phyloP scores from a whole-genome alignment of 2,329 filamentous ascomycete species.

The Aspergillus fructus region DNA sequence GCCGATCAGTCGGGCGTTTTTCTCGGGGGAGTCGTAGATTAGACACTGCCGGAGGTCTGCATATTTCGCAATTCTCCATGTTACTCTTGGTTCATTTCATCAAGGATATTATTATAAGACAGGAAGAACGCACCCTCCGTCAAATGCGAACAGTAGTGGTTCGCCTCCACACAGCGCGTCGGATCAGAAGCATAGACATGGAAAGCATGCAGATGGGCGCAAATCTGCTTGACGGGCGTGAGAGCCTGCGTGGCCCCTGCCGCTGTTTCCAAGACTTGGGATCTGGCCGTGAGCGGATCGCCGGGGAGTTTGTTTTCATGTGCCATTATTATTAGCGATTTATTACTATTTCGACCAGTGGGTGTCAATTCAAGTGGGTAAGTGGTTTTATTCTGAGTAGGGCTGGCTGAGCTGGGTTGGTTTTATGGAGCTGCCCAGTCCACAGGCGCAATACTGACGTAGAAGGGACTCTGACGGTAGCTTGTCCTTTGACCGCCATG shows the following conservation, averaged over 20 bases:
- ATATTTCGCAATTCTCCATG: not conserved
- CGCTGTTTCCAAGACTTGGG: constrained; percentile 38
- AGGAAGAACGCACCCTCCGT: constrained; percentile 51
- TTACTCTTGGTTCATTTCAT: not conserved
- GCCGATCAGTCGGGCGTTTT: constrained; percentile 72
- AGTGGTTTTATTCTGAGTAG: not conserved
- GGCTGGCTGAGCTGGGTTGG: not conserved
- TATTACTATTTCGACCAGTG: not conserved
- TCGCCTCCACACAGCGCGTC: constrained; percentile 68
- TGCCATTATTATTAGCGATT: not conserved
- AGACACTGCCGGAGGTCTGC: constrained; percentile 78
- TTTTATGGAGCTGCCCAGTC: not conserved
- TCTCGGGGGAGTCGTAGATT: constrained; percentile 70
- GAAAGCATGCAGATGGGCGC: constrained; percentile 83
- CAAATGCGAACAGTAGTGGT: constrained; percentile 82
- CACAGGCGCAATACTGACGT: not conserved
- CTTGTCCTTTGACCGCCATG: not conserved
- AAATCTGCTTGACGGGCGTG: constrained; percentile 69
- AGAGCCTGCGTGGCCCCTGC: constrained; percentile 51
- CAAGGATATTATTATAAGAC: too few species aligned
- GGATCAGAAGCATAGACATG: constrained; percentile 77
- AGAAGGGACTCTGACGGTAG: not conserved
- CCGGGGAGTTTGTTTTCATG: constrained; percentile 25
- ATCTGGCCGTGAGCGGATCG: constrained; percentile 34
- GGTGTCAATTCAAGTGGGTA: not conserved